These are phyloP conservation scores for Tulasnella sp. DNA, from an alignment of 768 basidiomycete genomes.

Conservation along the genomic window DNA sequence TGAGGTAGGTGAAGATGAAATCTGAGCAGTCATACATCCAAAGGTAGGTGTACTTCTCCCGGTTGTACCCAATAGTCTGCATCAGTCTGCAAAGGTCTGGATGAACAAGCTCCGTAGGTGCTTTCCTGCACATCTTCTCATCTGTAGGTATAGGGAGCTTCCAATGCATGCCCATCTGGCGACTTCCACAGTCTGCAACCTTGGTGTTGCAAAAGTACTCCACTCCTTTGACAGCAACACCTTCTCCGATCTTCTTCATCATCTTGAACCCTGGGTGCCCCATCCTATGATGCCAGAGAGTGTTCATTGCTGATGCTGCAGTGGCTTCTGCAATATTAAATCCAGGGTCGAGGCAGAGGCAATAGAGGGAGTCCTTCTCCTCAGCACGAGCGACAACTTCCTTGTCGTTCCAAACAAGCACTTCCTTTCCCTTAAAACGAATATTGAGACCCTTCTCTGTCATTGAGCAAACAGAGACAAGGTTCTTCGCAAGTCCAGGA, in stretches of 20 bases:
- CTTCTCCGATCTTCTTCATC: neutral
- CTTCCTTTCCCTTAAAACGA: neutral
- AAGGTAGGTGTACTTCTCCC: neutral
- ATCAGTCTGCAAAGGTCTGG: neutral
- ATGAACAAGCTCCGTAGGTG: neutral
- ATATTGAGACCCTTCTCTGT: neutral
- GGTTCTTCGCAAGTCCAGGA: neutral
- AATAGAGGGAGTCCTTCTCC: neutral
- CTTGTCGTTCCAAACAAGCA: neutral
- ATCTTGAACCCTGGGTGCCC: neutral
- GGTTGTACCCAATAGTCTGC: neutral
- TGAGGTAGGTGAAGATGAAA: neutral
- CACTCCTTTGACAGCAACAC: neutral
- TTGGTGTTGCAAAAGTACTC: neutral
- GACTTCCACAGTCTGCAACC: neutral
- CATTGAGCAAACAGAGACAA: slow-evolving; percentile 1
- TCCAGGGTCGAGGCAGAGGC: neutral
- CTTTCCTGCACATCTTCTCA: neutral
- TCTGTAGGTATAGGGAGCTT: slow-evolving; percentile 4
- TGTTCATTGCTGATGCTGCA: neutral
- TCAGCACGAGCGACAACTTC: neutral
- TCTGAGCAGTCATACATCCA: slow-evolving; percentile 4
- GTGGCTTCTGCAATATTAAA: neutral
- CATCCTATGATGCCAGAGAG: neutral
- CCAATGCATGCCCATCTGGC: neutral